Percentiles rank a stretch among this genome's conserved stretches.
These are phyloP conservation scores for Coleophoma cylindrospora DNA, from an alignment of 2,329 filamentous ascomycete species.

Conservation along the genomic window DNA sequence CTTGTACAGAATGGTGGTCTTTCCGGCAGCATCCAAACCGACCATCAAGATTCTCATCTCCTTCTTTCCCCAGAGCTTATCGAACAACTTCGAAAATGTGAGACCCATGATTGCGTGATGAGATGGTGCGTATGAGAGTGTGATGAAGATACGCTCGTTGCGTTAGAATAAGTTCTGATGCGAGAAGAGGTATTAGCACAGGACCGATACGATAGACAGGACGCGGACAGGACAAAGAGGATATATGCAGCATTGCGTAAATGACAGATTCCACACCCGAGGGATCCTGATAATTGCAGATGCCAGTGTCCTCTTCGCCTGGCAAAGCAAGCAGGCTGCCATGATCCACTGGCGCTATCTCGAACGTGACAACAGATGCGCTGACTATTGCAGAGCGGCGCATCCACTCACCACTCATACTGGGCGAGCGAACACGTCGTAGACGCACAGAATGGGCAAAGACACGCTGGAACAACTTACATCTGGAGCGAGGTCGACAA, in stretches of 20 bases:
- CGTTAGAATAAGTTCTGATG: slow-evolving; percentile 13
- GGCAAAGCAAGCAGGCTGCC: slow-evolving; percentile 4
- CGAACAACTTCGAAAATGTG: slow-evolving; percentile 93
- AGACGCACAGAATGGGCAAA: slow-evolving; percentile 1
- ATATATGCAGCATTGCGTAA: slow-evolving; percentile 1
- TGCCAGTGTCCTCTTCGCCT: not conserved
- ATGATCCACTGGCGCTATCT: slow-evolving; percentile 2
- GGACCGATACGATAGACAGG: slow-evolving; percentile 7
- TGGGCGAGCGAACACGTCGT: not conserved
- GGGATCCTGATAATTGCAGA: slow-evolving; percentile 5
- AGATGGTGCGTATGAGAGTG: slow-evolving; percentile 22
- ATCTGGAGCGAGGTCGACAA: slow-evolving; percentile 17
- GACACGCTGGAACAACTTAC: slow-evolving; percentile 15
- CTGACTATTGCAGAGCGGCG: slow-evolving; percentile 10
- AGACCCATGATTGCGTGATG: slow-evolving; percentile 85
- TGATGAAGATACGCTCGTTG: slow-evolving; percentile 28
- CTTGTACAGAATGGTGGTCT: slow-evolving; percentile 99
- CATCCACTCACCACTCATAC: slow-evolving; percentile 6
- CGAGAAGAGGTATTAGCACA: slow-evolving; percentile 9
- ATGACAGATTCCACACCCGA: slow-evolving; percentile 18
- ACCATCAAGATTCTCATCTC: slow-evolving; percentile 99
- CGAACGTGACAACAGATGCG: not conserved
- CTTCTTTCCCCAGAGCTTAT: slow-evolving; percentile 98
- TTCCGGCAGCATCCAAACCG: slow-evolving; percentile 97
- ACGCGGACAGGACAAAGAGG: not conserved